Evolutionary conservation across 495 filamentous ascomycete species (phyloP), one percentile per base, ranked within the genome.

Genomic region (Corynascus novoguineensis): DNA sequence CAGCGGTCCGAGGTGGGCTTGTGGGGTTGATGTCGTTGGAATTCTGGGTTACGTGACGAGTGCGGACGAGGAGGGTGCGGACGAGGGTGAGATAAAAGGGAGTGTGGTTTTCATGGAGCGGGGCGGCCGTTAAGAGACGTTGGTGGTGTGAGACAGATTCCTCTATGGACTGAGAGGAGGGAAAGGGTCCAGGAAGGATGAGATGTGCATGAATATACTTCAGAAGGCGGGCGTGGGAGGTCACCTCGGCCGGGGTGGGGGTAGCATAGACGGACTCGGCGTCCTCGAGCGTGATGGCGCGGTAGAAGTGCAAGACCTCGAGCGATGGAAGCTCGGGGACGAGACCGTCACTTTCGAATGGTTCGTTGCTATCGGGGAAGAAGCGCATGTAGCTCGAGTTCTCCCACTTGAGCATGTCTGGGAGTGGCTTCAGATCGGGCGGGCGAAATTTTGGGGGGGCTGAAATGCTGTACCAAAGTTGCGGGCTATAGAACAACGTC

Each of bases 271-370:
- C n/a, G 45, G 54, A 14, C 56, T 60, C 46, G 37, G 54, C 53
- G n/a, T 58, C 54, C 46, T 54, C 46, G 47, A 66, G 52, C 52
- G 59, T 28, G 48, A 66, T 21, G 55, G 54, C 31, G 22, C 53
- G 58, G 61, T 63, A 44, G 50, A 66, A 63, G 48, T 56, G 28
- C 32, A 63, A 44, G 27, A 54, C 40, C 34, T 66, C 64, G 44
- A 40, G 25, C 12, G 58, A 38, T 32, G 64, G 64, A 5, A 64
- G 48, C 25, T 66, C 64, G 21, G 64, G 64, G 40, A 60, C 34
- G 41, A 59, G 52, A 28, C 54, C 63, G n/a, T 10, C 2, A n/a
- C n/a, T 15, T 12, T 6, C 41, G 58, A 55, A 58, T 1, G 11
- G 5, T n/a, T 40, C 32, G 40, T 28, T 54, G 37, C 25, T 12